These are phyloP conservation scores for Leishmania turanica DNA, from an alignment of 208 protist species.

Conservation along the genomic window DNA sequence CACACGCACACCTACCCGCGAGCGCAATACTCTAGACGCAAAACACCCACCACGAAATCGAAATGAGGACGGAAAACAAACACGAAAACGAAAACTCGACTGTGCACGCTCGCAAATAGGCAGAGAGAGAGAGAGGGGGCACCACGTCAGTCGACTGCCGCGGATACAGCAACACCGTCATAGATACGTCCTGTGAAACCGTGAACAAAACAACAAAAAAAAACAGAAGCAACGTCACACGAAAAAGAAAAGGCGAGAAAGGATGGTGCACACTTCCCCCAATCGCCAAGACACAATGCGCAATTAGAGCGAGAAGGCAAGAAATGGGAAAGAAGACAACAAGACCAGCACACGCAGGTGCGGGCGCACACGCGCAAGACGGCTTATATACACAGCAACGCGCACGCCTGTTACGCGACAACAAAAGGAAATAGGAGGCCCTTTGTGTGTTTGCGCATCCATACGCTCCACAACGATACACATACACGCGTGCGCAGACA, in stretches of 20 bases:
- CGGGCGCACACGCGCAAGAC: too few species aligned
- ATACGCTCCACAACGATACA: not conserved
- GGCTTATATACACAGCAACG: not conserved
- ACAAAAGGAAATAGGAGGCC: not conserved
- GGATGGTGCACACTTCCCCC: not conserved
- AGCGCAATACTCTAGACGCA: not conserved
- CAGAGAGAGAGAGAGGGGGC: not conserved
- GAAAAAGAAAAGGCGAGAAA: not conserved
- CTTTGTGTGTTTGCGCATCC: not conserved
- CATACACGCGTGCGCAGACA: not conserved
- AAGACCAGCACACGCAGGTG: not conserved
- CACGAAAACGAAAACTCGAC: not conserved
- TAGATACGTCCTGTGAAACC: not conserved
- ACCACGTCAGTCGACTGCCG: not conserved
- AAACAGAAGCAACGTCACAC: not conserved
- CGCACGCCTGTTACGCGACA: too few species aligned
- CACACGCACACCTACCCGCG: not conserved
- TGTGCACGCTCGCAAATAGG: not conserved
- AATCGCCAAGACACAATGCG: not conserved
- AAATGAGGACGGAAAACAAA: not conserved
- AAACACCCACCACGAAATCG: not conserved
- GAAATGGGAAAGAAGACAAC: not conserved
- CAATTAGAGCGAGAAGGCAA: not conserved
- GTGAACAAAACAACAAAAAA: not conserved
- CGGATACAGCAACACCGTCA: not conserved